Base-by-base conservation (phyloP, 2,329 filamentous ascomycete species). In the Furcasterigmium furcatum region DNA sequence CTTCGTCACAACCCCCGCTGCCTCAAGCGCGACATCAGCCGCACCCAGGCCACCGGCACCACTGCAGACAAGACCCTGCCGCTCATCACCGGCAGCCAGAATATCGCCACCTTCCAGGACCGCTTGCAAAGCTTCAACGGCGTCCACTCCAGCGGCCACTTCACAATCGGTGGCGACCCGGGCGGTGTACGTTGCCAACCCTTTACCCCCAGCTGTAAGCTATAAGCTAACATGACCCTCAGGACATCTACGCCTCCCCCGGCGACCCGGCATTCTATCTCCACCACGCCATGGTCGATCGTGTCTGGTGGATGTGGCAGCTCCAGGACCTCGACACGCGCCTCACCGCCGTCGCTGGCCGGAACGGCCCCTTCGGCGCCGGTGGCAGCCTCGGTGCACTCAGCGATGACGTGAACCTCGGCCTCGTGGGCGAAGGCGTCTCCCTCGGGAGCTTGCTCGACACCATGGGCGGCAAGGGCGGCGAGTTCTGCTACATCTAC, bases 1-100 rank as follows among this genome's bases (percentile, higher is more conserved):
- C 14, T 43, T 57, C 32, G 61, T 43, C 62, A 70, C 53, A 74
- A 75, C 59, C 67, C 70, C n/a, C 69, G 71, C 41, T 72, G 71
- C 57, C 59, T 76, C 38, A 63, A 64, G 30, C 67, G 71, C 19
- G 72, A 70, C 51, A 62, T 71, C 41, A 63, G 54, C 44, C 62
- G 63, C 53, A 52, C 61, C 32, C 53, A 59, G 8, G 56, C 56
- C 27, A 25, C 49, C 35, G 40, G 44, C 40, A 46, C 46, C 39
- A 46, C 45, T 34, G 47, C 46, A n/a, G 32, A 47, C 40, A 30
- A 47, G 20, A 55, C 56, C 20, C 46, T 54, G 41, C 45, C 54
- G 40, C 55, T 59, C 20, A 63, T 70, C 49, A 64, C 50, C 13
- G 53, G 58, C 10, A 55, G 53, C 45, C 46, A 43, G 2, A 57